Evolutionary conservation across 768 basidiomycete species (phyloP).

Genomic region (Lactifluus subvellereus): DNA sequence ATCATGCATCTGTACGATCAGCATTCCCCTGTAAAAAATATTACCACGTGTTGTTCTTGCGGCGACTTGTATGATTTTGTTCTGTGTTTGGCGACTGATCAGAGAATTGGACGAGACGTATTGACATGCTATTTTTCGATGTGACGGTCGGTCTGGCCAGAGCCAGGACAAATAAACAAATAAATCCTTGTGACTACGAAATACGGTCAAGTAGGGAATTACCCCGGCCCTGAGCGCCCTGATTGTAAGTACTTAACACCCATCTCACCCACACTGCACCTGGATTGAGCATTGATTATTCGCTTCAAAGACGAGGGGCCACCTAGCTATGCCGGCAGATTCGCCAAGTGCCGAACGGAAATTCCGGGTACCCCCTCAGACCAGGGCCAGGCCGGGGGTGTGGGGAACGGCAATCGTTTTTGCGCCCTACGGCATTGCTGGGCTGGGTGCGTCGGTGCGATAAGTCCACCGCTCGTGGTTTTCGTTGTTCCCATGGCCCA

Average conservation of each 20-base stretch:
- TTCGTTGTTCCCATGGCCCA: background rate
- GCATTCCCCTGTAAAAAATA: constrained; percentile 22
- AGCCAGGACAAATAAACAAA: too few relatives aligned
- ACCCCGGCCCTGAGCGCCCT: too few relatives aligned
- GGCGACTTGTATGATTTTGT: background rate
- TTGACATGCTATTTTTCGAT: background rate
- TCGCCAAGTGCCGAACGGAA: background rate
- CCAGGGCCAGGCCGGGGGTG: too few relatives aligned
- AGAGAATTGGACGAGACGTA: background rate
- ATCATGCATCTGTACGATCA: constrained; percentile 27
- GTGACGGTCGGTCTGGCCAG: too few relatives aligned
- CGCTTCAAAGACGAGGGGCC: background rate
- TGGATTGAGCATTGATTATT: background rate
- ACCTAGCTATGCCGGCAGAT: background rate
- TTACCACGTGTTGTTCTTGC: constrained; percentile 12
- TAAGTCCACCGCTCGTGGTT: background rate
- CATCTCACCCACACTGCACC: too few relatives aligned
- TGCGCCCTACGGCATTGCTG: background rate
- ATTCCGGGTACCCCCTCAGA: too few relatives aligned
- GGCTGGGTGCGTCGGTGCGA: too few relatives aligned
- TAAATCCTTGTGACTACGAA: too few relatives aligned
- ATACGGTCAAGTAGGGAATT: too few relatives aligned
- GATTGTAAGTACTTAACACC: too few relatives aligned
- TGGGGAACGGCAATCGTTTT: background rate
- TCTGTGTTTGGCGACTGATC: background rate